phyloP scores from a whole-genome alignment of 2,329 filamentous ascomycete genomes.

The Alternaria viburni region DNA sequence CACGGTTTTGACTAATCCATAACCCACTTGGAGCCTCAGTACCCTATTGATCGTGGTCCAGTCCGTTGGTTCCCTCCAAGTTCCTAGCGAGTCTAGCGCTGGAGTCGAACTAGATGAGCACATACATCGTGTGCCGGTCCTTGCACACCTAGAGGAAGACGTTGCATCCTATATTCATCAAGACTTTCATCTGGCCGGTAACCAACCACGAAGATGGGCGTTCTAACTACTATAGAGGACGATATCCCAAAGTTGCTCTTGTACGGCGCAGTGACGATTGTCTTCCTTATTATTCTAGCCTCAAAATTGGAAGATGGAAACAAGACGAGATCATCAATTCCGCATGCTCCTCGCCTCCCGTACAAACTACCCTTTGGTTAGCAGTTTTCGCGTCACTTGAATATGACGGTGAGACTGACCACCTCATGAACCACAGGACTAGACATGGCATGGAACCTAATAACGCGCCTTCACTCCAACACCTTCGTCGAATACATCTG shows the following conservation, averaged over 20 bases:
- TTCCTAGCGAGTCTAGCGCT: neutral
- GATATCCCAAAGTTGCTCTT: neutral
- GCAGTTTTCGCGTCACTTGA: neutral
- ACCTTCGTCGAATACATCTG: slow-evolving; percentile 12
- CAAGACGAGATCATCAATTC: neutral
- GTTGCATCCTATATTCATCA: neutral
- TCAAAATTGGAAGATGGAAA: neutral
- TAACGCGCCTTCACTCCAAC: slow-evolving; percentile 4
- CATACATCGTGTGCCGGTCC: neutral
- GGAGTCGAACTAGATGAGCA: neutral
- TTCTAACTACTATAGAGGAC: neutral
- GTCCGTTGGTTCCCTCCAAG: neutral
- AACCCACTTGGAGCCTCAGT: neutral
- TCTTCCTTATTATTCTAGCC: neutral
- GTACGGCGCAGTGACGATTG: neutral
- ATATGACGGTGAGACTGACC: slow-evolving; percentile 1
- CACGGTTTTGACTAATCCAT: neutral
- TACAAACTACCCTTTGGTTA: slow-evolving; percentile 5
- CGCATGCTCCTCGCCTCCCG: slow-evolving; percentile 6
- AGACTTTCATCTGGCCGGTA: neutral
- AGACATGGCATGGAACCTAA: slow-evolving; percentile 12
- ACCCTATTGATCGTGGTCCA: neutral
- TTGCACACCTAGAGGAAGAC: neutral
- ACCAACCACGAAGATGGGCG: neutral
- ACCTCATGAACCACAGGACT: neutral